Percentiles rank a stretch among this genome's conserved stretches.
Evolutionary conservation across 495 filamentous ascomycete genomes (phyloP).

Genomic region (Talaromyces ruber): DNA sequence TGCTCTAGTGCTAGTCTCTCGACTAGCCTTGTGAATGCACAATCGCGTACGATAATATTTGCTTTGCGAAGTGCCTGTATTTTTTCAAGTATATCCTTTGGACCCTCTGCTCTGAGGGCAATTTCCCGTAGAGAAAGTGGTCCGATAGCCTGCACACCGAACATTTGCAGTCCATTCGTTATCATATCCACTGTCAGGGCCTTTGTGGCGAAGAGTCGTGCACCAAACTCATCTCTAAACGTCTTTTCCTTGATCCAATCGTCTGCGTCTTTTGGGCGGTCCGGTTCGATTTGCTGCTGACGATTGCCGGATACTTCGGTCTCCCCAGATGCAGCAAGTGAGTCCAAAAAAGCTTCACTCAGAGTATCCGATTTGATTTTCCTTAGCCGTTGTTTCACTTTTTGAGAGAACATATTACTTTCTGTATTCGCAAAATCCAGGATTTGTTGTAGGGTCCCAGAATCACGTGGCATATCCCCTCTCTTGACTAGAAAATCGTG

Average conservation of each 20-base stretch:
- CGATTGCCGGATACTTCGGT: not conserved
- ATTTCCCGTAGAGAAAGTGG: conserved; percentile 66
- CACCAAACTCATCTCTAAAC: conserved; percentile 53
- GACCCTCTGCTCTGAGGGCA: conserved; percentile 47
- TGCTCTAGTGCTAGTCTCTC: conserved; percentile 46
- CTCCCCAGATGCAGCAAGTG: not conserved
- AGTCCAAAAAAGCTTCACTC: not conserved
- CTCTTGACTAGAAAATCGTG: conserved; percentile 41
- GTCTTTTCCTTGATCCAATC: conserved; percentile 16
- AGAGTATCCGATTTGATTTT: not conserved
- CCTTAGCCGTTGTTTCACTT: not conserved
- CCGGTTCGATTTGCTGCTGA: not conserved
- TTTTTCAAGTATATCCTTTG: conserved; percentile 42
- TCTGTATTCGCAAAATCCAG: conserved; percentile 1
- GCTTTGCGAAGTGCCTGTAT: conserved; percentile 47
- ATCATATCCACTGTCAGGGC: conserved; percentile 57
- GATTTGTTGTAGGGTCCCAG: not conserved
- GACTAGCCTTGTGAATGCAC: conserved; percentile 51
- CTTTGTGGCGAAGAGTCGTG: conserved; percentile 63
- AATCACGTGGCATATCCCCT: conserved; percentile 40
- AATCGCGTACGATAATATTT: conserved; percentile 50
- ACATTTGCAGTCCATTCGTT: conserved; percentile 52
- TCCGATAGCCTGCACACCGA: conserved; percentile 59
- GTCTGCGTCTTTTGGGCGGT: not conserved
- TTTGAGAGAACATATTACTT: conserved; percentile 3